Base-by-base conservation (phyloP, 495 filamentous ascomycete species). In the Aspergillus avenaceus region DNA sequence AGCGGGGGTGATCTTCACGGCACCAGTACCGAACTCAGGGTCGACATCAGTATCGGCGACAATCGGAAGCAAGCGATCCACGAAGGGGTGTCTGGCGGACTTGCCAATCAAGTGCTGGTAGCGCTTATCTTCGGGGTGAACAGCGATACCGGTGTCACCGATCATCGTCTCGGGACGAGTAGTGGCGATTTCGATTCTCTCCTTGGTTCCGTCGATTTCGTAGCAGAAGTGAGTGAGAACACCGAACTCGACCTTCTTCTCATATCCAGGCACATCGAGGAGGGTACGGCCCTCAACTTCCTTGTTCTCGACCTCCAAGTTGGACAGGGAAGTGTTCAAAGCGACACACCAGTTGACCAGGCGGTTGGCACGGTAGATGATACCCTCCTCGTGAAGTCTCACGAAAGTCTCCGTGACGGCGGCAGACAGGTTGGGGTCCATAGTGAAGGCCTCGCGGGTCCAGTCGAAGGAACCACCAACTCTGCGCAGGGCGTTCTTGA, bases 101-200 rank as follows among this genome's bases (percentile, higher is more conserved):
- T 86, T 87, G 54, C 86, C 87, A 38, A 89, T 75, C 42, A 90
- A 69, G 62, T 88, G 81, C 65, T 78, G 59, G 53, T 77, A 69
- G 46, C 74, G 71, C 56, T 81, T 82, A 70, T 88, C 87, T 26
- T 82, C 74, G 18, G 87, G 87, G 63, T 90, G 84, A 13, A 91
- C 87, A 45, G 87, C 87, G 57, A 91, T 83, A 66, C 80, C 87
- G 45, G 77, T 79, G 66, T 91, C 87, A 61, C 87, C 87, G 14
- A 88, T 76, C 82, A 91, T 89, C n/a, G 87, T 91, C 67, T 91
- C 87, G 7, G 80, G 80, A 68, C 87, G 80, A 42, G 87, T 91
- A 11, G 87, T 91, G 34, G 87, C 86, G 55, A 91, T 84, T 58
- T 87, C 82, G 48, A 91, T 84, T 32, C 77, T 80, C 61, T 85